Evolutionary conservation across 495 filamentous ascomycete species (phyloP).

Genomic region (Durotheca rogersii): DNA sequence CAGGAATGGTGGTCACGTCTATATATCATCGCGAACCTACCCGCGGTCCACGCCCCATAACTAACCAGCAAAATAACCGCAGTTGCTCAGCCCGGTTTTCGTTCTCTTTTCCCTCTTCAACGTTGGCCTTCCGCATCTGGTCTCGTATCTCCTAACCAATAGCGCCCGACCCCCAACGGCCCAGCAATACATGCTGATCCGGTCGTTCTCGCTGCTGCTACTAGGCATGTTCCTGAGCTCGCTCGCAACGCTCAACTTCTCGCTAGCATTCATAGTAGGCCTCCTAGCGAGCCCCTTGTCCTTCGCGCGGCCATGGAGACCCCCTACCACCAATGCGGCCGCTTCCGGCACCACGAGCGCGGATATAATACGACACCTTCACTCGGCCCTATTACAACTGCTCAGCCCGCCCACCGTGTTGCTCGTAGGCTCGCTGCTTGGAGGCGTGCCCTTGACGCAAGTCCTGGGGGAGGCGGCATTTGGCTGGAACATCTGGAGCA

Average conservation of each 20-base stretch:
- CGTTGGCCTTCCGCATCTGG: constrained; percentile 56
- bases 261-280: constrained; percentile 82
- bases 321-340: constrained; percentile 20
- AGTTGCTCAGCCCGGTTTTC: constrained; percentile 62
- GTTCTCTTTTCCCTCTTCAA: constrained; percentile 58
- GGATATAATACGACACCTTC: constrained; percentile 13
- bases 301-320: constrained; percentile 60
- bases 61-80: constrained; percentile 25
- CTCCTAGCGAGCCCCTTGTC: constrained; percentile 72
- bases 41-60: constrained; percentile 6
- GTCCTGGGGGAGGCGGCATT: constrained; percentile 77
- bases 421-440: constrained; percentile 52
- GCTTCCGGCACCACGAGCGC: not conserved
- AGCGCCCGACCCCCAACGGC: constrained; percentile 45
- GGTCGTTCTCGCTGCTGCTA: constrained; percentile 87
- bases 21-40: too few relatives aligned
- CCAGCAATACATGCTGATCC: constrained; percentile 75
- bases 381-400: constrained; percentile 49
- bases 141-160: constrained; percentile 55
- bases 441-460: constrained; percentile 50
- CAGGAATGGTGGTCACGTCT: too few relatives aligned
- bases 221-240: constrained; percentile 89
- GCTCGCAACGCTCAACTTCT: constrained; percentile 95
- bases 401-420: constrained; percentile 68
- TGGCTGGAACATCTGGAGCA: constrained; percentile 88